Percentiles rank a stretch among this genome's conserved stretches.
phyloP scores from a whole-genome alignment of 1,284 basidiomycete genomes.

The Moniliophthora roreri region DNA sequence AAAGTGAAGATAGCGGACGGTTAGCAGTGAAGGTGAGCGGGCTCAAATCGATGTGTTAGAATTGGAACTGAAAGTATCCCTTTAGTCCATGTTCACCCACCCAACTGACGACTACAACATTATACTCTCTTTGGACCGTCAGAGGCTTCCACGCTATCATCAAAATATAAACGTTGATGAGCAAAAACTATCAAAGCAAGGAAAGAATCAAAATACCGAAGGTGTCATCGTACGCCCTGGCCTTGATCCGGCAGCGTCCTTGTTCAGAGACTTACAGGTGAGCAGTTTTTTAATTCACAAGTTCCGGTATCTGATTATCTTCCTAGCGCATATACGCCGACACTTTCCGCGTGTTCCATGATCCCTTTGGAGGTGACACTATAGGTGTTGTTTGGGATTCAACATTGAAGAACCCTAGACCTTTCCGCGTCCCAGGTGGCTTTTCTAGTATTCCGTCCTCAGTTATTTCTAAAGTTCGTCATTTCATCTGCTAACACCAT shows the following conservation, averaged over 20 bases:
- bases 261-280: conserved; percentile 75
- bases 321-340: conserved; percentile 73
- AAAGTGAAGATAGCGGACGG: conserved; percentile 40
- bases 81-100: conserved; percentile 80
- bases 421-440: conserved; percentile 83
- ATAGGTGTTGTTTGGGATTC: conserved; percentile 92
- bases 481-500: conserved; percentile 4
- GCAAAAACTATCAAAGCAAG: conserved; percentile 40
- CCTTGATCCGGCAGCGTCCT: conserved; percentile 78
- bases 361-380: conserved; percentile 75
- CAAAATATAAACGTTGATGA: conserved; percentile 60
- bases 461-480: conserved; percentile 19
- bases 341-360: conserved; percentile 84
- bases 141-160: conserved; percentile 70
- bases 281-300: conserved; percentile 16
- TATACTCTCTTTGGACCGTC: conserved; percentile 72
- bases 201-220: conserved; percentile 48
- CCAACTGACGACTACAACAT: conserved; percentile 87
- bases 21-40: conserved; percentile 53
- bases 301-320: background rate
- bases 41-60: background rate
- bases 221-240: conserved; percentile 48
- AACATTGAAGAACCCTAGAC: conserved; percentile 48
- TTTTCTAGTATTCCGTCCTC: conserved; percentile 66
- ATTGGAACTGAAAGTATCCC: conserved; percentile 12